Evolutionary conservation across 139 green algal species (phyloP), one percentile per base, ranked within the genome.

Genomic region (Chlorella sp.): DNA sequence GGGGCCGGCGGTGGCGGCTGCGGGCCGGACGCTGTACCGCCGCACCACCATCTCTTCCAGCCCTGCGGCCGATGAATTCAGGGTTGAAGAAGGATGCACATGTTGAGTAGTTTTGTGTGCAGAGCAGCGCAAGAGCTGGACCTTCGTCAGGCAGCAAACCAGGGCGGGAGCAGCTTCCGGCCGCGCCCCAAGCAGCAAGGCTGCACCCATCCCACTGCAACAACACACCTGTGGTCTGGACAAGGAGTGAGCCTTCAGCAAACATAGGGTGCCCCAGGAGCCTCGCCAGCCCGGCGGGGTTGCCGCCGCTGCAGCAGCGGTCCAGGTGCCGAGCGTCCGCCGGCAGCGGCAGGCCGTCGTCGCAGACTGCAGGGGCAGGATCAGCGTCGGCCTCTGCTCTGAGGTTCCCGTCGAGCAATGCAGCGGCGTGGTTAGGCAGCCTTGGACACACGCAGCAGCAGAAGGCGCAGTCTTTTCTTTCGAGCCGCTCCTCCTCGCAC

Each of bases 291-390:
- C 34, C 32, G 42, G 32, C 30, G 53, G 24, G 21, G 79, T 21
- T 1, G 48, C 24, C 1, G 3, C 75, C 36, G 75, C 75, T 15
- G 42, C 42, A 36, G 48, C 32, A 66, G 19, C 71, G 42, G 32
- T 82, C 71, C 11, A 89, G 48, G 18, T 32, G n/a, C 28, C n/a
- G 42, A 32, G 53, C 12, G 14, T 89, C 85, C 2, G 32, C 18
- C 19, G 85, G 69, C 69, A 89, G 69, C n/a, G 85, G 19, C 71
- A 83, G 28, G 71, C 85, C 85, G 24, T 89, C 71, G 30, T 89
- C 85, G 34, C 71, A 89, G 18, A 89, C 85, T 89, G 85, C 71
- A 80, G 15, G 24, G 14, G 30, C 40, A 42, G 24, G 40, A 36
- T 39, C 39, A 61, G 40, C 39, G 19, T 39, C 16, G 40, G 14